Evolutionary conservation across 1,284 basidiomycete species (phyloP).

Genomic region (Marasmius sp.): DNA sequence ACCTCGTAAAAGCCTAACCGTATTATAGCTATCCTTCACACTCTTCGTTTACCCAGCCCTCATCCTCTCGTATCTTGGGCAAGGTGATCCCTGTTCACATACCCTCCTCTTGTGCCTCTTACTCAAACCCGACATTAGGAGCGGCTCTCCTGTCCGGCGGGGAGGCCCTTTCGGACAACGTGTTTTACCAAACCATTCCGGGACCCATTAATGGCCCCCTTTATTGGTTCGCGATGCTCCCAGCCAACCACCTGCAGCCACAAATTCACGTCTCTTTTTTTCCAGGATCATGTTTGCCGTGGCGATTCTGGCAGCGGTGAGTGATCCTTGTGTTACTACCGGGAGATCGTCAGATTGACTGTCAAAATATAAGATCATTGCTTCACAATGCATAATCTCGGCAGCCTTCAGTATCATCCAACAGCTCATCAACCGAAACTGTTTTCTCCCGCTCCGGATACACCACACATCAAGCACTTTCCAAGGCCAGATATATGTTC

Average conservation of each 20-base stretch:
- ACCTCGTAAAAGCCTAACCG: neutral
- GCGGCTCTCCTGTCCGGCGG: constrained; percentile 55
- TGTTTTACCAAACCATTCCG: constrained; percentile 68
- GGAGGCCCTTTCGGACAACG: constrained; percentile 45
- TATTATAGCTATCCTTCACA: constrained; percentile 48
- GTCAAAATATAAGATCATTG: constrained; percentile 41
- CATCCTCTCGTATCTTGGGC: constrained; percentile 66
- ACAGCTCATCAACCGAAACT: constrained; percentile 61
- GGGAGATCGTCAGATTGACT: neutral
- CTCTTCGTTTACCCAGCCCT: constrained; percentile 59
- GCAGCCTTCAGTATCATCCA: constrained; percentile 66
- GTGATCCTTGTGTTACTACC: neutral
- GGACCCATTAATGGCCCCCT: constrained; percentile 50
- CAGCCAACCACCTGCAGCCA: neutral
- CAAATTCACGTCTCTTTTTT: neutral
- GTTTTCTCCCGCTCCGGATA: constrained; percentile 59
- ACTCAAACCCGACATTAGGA: constrained; percentile 29
- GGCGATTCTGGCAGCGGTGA: constrained; percentile 61
- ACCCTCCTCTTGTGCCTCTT: neutral
- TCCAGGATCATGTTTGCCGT: constrained; percentile 60
- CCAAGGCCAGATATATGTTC: constrained; percentile 67
- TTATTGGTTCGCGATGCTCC: constrained; percentile 43
- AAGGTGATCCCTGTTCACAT: constrained; percentile 22
- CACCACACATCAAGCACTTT: constrained; percentile 57
- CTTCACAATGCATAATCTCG: constrained; percentile 69